Evolutionary conservation across 2,329 filamentous ascomycete species (phyloP), one percentile per base, ranked within the genome.

Genomic region (Colletotrichum destructivum): DNA sequence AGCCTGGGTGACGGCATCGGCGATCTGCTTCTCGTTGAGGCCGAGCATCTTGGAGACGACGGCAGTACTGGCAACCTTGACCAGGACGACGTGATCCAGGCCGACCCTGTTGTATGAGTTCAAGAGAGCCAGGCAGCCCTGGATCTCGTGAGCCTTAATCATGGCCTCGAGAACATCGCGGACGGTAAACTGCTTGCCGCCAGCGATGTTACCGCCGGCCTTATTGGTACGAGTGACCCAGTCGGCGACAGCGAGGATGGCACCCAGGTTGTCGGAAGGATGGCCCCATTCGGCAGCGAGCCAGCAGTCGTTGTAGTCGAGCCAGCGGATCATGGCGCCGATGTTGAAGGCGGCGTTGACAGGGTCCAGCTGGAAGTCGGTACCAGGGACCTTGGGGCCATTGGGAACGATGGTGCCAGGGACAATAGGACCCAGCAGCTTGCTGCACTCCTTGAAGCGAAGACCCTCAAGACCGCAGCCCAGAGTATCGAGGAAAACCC

Each of bases 301-400:
- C 96, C 96, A 99, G 90, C 96, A 98, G 89, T 99, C 96, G 84
- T 99, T 99, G 90, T 98, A 99, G 87, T 99, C 96, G 79, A 99
- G 90, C 96, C 96, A 99, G 81, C 96, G 90, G 86, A 99, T 98
- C 92, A 98, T 97, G 79, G 96, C 93, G 78, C 96, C 96, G 78
- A 99, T 98, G 89, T 98, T 98, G 90, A 99, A 98, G 75, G 96
- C 96, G 74, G 93, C 96, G 79, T 96, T 96, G 81, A 98, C 91
- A 49, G 96, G 96, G 82, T 98, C 96, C 77, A 99, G 91, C 85
- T 97, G 92, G 86, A 96, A 98, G 76, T 93, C 91, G 42, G 96
- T 98, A 75, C 96, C 96, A 51, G 94, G 94, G 55, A 99, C 94
- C 81, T 92, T 94, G 78, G 94, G 92, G 76, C 96, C 96, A 81